Percentiles rank a stretch among this genome's conserved stretches.
Evolutionary conservation across 257 asterid genomes (phyloP).

Genomic region (Catharanthus roseus): DNA sequence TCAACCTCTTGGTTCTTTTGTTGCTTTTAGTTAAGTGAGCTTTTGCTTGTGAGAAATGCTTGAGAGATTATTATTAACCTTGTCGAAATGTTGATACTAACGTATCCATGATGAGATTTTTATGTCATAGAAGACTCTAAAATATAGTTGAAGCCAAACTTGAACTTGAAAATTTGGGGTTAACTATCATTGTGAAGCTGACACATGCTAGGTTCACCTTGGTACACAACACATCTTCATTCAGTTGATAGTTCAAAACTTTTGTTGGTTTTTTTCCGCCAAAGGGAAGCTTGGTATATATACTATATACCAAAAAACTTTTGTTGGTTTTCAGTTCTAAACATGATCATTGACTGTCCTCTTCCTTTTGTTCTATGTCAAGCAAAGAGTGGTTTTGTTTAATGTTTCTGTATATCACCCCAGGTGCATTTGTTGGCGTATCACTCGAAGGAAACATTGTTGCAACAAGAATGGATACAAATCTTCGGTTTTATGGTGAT

Average conservation of each 20-base stretch:
- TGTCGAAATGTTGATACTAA: neutral
- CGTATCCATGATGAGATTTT: neutral
- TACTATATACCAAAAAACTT: no score
- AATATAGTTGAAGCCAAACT: neutral
- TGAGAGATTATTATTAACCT: neutral
- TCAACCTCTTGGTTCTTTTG: neutral
- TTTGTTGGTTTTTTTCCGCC: neutral
- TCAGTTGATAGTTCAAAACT: neutral
- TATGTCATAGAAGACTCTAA: neutral
- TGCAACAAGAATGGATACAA: slow-evolving; percentile 85
- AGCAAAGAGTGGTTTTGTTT: neutral
- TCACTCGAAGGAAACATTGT: slow-evolving; percentile 91
- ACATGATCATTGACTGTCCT: neutral
- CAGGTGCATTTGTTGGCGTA: slow-evolving; percentile 96
- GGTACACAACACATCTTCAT: neutral
- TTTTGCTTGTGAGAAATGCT: neutral
- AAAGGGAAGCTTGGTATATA: no score
- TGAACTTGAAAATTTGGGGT: neutral
- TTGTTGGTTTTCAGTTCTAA: neutral
- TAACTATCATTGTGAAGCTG: neutral
- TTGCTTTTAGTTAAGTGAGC: neutral
- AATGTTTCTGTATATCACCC: slow-evolving; percentile 21
- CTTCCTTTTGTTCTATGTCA: neutral
- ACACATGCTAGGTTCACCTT: neutral
- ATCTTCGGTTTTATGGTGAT: slow-evolving; percentile 89